Conservation (phyloP, 23 red algal genomes). For the Gracilaria vermiculophylla region DNA sequence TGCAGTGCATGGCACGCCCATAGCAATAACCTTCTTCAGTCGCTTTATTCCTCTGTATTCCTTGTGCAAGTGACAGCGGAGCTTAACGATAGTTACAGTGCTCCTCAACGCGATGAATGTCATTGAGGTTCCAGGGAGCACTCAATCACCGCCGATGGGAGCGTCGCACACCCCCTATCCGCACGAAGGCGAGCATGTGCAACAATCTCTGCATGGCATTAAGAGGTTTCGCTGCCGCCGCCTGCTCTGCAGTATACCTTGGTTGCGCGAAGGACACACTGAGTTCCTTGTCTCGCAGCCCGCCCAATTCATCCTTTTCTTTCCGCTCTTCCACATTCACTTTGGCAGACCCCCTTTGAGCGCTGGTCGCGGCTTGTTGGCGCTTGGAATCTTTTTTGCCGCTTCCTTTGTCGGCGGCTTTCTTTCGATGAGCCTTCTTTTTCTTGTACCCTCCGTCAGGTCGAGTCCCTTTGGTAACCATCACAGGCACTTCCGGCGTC, state of each 20-base stretch:
- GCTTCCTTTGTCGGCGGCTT: not conserved
- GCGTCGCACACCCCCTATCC: not conserved
- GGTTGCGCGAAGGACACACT: constrained; percentile 38
- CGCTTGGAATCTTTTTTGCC: not conserved
- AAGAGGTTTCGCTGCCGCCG: constrained; percentile 17
- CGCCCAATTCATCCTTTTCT: not conserved
- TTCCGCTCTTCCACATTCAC: not conserved
- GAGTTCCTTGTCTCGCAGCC: constrained; percentile 22
- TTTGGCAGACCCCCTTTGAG: not conserved
- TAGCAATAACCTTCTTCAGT: too few relatives aligned
- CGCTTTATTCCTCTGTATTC: too few relatives aligned
- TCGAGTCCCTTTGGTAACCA: not conserved
- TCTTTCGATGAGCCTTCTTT: not conserved
- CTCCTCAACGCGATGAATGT: too few relatives aligned
- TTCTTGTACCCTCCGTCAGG: not conserved
- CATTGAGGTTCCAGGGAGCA: too few relatives aligned
- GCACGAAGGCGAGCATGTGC: constrained; percentile 25
- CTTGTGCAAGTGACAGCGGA: too few relatives aligned
- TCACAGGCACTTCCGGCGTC: constrained; percentile 21
- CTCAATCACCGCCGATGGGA: not conserved
- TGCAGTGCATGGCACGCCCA: too few relatives aligned
- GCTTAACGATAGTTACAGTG: too few relatives aligned
- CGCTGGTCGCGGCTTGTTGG: not conserved
- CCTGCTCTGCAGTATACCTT: constrained; percentile 36
- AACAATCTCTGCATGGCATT: constrained; percentile 47